phyloP scores from a whole-genome alignment of 352 stramenopile species.

The Globisporangium lucens region DNA sequence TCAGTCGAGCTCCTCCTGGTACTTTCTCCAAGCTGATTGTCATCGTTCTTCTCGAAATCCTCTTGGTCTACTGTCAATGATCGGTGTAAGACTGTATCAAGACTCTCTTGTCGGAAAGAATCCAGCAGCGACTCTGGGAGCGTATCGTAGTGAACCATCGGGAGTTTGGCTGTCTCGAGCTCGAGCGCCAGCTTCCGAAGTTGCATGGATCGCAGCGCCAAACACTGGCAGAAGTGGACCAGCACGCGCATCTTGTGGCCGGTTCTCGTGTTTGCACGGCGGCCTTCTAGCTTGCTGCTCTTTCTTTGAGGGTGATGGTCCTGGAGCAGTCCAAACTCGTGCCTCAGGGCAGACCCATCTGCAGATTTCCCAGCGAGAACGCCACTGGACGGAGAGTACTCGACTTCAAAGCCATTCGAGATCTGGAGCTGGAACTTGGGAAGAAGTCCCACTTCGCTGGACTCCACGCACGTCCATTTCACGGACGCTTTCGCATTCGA shows the following conservation, averaged over 20 bases:
- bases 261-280: background rate
- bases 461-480: constrained; percentile 49
- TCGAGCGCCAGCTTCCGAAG: constrained; percentile 42
- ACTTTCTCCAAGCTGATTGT: background rate
- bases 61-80: constrained; percentile 10
- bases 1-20: constrained; percentile 19
- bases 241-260: constrained; percentile 22
- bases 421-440: constrained; percentile 40
- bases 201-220: constrained; percentile 48
- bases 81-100: constrained; percentile 14
- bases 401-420: constrained; percentile 31
- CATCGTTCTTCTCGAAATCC: background rate
- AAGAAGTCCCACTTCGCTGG: constrained; percentile 32
- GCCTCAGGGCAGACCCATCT: constrained; percentile 23
- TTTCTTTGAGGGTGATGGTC: background rate
- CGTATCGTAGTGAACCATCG: constrained; percentile 52
- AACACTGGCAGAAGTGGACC: constrained; percentile 49
- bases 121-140: constrained; percentile 41
- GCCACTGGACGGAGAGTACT: constrained; percentile 31
- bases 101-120: constrained; percentile 26
- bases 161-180: constrained; percentile 31
- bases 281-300: background rate
- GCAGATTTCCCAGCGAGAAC: constrained; percentile 23
- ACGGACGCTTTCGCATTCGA: constrained; percentile 17
- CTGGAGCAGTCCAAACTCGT: constrained; percentile 18